Conservation (phyloP, 2,329 filamentous ascomycete genomes). For the Aspergillus sojae region DNA sequence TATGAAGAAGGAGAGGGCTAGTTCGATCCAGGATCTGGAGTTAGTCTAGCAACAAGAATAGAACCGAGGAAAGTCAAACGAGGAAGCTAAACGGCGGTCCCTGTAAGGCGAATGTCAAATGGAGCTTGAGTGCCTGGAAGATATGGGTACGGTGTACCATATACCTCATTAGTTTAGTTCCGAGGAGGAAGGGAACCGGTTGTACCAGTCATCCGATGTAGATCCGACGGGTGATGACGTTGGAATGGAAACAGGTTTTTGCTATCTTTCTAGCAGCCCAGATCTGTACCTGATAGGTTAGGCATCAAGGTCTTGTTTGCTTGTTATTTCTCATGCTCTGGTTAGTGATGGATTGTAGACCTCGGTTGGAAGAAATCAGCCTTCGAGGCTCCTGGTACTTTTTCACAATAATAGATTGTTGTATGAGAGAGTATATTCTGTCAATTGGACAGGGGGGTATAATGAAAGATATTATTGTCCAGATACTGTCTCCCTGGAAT, state of each 20-base stretch:
- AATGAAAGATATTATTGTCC: background rate
- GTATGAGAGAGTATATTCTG: background rate
- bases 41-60: background rate
- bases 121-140: no score
- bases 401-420: background rate
- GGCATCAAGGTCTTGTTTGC: background rate
- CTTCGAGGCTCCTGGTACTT: no score
- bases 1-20: background rate
- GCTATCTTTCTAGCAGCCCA: background rate
- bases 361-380: no score
- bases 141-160: no score
- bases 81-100: no score
- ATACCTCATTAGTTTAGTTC: no score
- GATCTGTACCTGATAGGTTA: background rate
- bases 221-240: slow-evolving; percentile 6
- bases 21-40: background rate
- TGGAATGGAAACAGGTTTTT: slow-evolving; percentile 9
- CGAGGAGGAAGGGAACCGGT: no score
- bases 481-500: background rate
- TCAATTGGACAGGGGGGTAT: background rate
- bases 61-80: slow-evolving; percentile 8
- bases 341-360: no score
- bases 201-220: background rate
- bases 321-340: no score
- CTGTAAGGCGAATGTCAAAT: no score